Conservation (phyloP, 371 early-diverging fungal species). For the Chytridiales sp. region DNA sequence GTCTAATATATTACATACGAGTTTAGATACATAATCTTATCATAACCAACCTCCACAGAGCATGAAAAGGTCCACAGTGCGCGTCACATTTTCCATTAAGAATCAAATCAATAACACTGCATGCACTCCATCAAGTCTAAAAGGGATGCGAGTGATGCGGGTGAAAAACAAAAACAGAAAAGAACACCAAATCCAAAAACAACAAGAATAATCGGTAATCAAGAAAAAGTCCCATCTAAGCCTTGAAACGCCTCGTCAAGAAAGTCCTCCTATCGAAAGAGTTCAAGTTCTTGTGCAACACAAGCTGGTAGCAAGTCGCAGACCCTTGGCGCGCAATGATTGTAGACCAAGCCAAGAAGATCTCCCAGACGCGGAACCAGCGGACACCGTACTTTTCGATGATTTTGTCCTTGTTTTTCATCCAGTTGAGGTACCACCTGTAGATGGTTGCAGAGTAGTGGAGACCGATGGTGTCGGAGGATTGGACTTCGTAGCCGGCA, state of each 20-base stretch:
- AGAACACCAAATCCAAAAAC: no score
- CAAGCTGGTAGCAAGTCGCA: slow-evolving; percentile 94
- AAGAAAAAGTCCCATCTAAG: slow-evolving; percentile 7
- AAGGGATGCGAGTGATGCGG: no score
- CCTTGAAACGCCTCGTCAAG: slow-evolving; percentile 32
- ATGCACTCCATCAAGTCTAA: no score
- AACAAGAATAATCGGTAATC: no score
- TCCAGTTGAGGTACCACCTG: slow-evolving; percentile 97
- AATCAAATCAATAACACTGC: no score
- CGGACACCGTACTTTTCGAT: slow-evolving; percentile 81
- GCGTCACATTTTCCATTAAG: no score
- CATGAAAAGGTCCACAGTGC: no score
- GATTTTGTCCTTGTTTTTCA: slow-evolving; percentile 84
- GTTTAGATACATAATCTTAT: no score
- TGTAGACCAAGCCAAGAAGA: slow-evolving; percentile 95
- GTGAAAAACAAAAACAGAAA: no score
- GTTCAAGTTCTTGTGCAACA: slow-evolving; percentile 95
- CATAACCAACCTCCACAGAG: no score
- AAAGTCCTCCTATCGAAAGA: slow-evolving; percentile 72
- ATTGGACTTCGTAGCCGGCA: slow-evolving; percentile 89
- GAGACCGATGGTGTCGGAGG: slow-evolving; percentile 88
- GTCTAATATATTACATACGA: no score
- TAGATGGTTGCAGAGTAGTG: slow-evolving; percentile 95
- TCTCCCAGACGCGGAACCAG: slow-evolving; percentile 63
- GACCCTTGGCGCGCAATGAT: slow-evolving; percentile 93